A percentile compares a stretch with the other conserved stretches of the same genome.
These are phyloP conservation scores for Trametes cubensis DNA, from an alignment of 768 basidiomycete species.

Conservation along the genomic window DNA sequence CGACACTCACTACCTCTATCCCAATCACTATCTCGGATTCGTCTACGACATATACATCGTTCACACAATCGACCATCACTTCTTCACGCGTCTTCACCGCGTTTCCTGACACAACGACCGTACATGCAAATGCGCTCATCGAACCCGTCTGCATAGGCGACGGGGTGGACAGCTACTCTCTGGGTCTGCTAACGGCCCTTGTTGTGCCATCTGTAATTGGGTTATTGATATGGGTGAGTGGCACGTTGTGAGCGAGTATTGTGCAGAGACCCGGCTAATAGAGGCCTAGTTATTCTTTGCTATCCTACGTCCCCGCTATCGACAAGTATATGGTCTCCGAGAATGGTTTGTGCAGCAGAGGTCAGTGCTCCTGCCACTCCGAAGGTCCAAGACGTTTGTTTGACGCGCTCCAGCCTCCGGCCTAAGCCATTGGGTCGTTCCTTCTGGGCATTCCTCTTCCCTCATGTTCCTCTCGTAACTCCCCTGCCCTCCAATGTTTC, in stretches of 20 bases:
- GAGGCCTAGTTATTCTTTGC: conserved; percentile 62
- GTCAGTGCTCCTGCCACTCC: conserved; percentile 45
- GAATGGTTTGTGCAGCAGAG: conserved; percentile 78
- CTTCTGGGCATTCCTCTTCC: conserved; percentile 71
- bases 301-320: conserved; percentile 64
- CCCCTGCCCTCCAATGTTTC: conserved; percentile 57
- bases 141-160: conserved; percentile 61
- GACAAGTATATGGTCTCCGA: conserved; percentile 70
- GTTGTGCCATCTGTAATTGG: conserved; percentile 62
- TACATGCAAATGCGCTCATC: conserved; percentile 24
- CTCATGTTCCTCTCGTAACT: conserved; percentile 68
- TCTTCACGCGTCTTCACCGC: conserved; percentile 21
- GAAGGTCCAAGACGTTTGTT: conserved; percentile 5
- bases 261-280: neutral
- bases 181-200: conserved; percentile 61
- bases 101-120: conserved; percentile 22
- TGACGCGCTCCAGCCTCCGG: conserved; percentile 50
- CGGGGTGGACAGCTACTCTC: conserved; percentile 63
- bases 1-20: conserved; percentile 31
- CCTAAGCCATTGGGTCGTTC: conserved; percentile 60
- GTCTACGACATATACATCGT: conserved; percentile 46
- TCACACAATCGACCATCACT: conserved; percentile 39
- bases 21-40: conserved; percentile 45
- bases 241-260: neutral
- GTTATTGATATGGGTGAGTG: conserved; percentile 68